Evolutionary conservation across 2,329 filamentous ascomycete species (phyloP), one percentile per base, ranked within the genome.

Genomic region (Escovopsis weberi): DNA sequence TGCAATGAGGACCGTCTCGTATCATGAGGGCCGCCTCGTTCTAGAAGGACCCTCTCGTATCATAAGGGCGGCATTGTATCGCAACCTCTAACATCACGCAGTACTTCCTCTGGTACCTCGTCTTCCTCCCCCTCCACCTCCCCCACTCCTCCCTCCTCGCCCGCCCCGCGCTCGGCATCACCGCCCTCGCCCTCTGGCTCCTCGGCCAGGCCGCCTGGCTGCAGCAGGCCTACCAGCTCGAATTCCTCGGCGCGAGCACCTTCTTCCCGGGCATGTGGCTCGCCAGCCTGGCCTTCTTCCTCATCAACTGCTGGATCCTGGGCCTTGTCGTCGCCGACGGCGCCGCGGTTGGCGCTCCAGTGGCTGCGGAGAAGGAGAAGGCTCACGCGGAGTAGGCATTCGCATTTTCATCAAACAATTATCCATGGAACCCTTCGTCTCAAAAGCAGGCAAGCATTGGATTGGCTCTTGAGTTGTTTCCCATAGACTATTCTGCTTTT

Each of bases 51-150:
- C 15, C 15, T 15, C 15, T 15, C 15, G 15, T 23, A 23, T 23
- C 23, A 23, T 23, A 6, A 23, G 15, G 15, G 2, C 15, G 15
- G 15, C 15, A 15, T 15, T 15, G 15, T 15, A 15, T 15, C 15
- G 15, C 15, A 15, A 15, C 2, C 3, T 32, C 28, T 32, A 15
- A 32, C 6, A 39, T 15, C 33, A 36, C 3, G 28, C 10, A 94
- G 86, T 98, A 98, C 60, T 98, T 98, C 61, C 74, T 98, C 40
- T 98, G 91, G 91, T 96, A 98, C 62, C 80, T 95, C 62, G 77
- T 95, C 50, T 85, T 98, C 52, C 68, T 96, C 3, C 91, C 91
- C 0, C 80, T 95, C 40, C 94, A 95, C 58, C 78, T 98, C 0
- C 87, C 89, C 0, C 65, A 65, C 33, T 95, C 88, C 0, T 81